A percentile compares a stretch with the other conserved stretches of the same genome.
phyloP scores from a whole-genome alignment of 139 green algal genomes.

The Tetradesmus lagerheimii region DNA sequence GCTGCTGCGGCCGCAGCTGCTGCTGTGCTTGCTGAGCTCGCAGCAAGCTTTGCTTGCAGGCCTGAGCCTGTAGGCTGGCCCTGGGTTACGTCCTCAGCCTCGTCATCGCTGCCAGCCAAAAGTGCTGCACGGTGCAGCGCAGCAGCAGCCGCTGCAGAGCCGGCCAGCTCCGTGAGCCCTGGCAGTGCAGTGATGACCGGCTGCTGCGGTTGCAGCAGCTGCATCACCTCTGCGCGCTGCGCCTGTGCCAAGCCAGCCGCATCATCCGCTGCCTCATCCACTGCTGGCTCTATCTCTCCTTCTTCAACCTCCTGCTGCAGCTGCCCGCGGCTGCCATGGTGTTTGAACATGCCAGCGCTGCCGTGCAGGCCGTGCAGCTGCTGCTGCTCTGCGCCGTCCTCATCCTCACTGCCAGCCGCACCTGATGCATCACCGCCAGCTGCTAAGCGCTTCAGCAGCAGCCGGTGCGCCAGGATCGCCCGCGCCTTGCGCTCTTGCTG shows the following conservation, averaged over 20 bases:
- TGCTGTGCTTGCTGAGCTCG: neutral
- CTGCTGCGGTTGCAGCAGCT: constrained; percentile 10
- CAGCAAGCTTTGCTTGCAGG: neutral
- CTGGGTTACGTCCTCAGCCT: neutral
- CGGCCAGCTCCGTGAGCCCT: constrained; percentile 36
- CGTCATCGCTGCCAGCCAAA: constrained; percentile 24
- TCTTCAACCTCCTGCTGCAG: constrained; percentile 28
- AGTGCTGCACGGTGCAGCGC: constrained; percentile 29
- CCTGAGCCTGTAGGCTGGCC: neutral
- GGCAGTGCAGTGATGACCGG: constrained; percentile 18
- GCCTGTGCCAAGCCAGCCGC: constrained; percentile 1
- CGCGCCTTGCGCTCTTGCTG: constrained; percentile 44
- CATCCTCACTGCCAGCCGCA: neutral
- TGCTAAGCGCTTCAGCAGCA: constrained; percentile 39
- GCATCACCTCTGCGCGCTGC: neutral
- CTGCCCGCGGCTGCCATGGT: neutral
- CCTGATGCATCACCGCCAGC: neutral
- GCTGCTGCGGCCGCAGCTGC: neutral
- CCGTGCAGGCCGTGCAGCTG: neutral
- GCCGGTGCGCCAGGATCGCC: constrained; percentile 38
- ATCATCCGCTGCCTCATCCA: neutral
- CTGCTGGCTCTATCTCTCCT: neutral
- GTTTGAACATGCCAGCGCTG: neutral
- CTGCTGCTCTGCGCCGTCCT: neutral
- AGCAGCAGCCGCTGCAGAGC: constrained; percentile 25